A percentile compares a stretch with the other conserved stretches of the same genome.
phyloP scores from a whole-genome alignment of 2,329 filamentous ascomycete genomes.

The Coniochaeta hoffmannii region DNA sequence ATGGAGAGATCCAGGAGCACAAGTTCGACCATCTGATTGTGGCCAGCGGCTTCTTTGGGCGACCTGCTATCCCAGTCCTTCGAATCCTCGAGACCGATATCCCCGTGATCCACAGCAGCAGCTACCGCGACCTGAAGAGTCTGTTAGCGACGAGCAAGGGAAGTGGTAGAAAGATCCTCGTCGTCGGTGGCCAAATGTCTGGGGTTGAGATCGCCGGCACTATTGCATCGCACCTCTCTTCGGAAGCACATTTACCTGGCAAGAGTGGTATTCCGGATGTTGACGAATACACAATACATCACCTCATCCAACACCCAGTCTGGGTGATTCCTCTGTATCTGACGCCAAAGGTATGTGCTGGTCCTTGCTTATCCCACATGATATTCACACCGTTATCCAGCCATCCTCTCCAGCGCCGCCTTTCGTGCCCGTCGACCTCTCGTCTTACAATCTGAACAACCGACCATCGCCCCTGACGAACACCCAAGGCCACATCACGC shows the following conservation, averaged over 20 bases:
- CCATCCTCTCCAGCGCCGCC: slow-evolving; percentile 40
- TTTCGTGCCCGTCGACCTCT: slow-evolving; percentile 67
- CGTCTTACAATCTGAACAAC: slow-evolving; percentile 61
- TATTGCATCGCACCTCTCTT: slow-evolving; percentile 65
- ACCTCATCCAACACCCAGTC: slow-evolving; percentile 61
- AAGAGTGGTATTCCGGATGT: slow-evolving; percentile 30
- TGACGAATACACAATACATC: slow-evolving; percentile 53
- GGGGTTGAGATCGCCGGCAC: slow-evolving; percentile 70
- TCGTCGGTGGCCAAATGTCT: slow-evolving; percentile 78
- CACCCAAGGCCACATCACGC: slow-evolving; percentile 54
- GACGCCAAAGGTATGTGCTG: slow-evolving; percentile 36
- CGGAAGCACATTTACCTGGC: slow-evolving; percentile 45
- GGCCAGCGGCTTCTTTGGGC: slow-evolving; percentile 70
- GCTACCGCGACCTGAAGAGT: slow-evolving; percentile 47
- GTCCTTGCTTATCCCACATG: neutral
- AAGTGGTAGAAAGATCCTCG: slow-evolving; percentile 53
- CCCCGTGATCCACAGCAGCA: slow-evolving; percentile 60
- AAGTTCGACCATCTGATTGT: slow-evolving; percentile 66
- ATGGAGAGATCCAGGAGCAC: slow-evolving; percentile 31
- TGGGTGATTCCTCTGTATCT: slow-evolving; percentile 63
- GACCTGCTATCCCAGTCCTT: slow-evolving; percentile 43
- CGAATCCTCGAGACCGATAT: slow-evolving; percentile 27
- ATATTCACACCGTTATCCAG: slow-evolving; percentile 20
- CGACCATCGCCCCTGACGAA: slow-evolving; percentile 54
- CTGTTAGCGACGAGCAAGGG: slow-evolving; percentile 33